A percentile compares a stretch with the other conserved stretches of the same genome.
Evolutionary conservation across 176 grass and related monocot genomes (phyloP).

Genomic region (Cenchrus purpureus): DNA sequence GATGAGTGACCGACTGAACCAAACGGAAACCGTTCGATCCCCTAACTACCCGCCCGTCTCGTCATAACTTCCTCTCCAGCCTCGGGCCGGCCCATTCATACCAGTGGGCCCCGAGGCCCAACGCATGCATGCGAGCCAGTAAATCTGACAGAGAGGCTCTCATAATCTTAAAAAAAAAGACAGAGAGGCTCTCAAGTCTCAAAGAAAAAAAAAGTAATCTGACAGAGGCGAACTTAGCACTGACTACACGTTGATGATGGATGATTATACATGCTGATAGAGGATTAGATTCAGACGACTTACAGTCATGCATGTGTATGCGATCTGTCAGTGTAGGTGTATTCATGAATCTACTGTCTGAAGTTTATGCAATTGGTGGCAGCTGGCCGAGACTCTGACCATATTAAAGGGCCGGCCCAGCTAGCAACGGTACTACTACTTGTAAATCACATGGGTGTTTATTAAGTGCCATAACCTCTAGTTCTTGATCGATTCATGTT

Average conservation of each 20-base stretch:
- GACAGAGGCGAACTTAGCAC: no score
- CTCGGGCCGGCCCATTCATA: conserved; percentile 14
- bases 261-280: neutral
- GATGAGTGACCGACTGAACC: neutral
- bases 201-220: no score
- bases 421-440: no score
- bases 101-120: neutral
- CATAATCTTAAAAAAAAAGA: no score
- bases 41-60: neutral
- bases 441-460: no score
- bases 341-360: neutral
- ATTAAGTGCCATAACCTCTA: no score
- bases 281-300: neutral
- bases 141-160: no score
- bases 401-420: neutral
- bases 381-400: conserved; percentile 11
- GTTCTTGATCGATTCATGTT: no score
- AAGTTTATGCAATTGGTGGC: conserved; percentile 29
- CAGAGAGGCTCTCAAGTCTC: no score
- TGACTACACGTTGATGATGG: neutral
- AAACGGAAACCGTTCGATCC: conserved; percentile 16
- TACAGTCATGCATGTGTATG: neutral
- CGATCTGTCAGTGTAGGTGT: neutral
- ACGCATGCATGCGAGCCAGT: neutral
- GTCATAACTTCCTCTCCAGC: conserved; percentile 38